Evolutionary conservation across 805 yeast species (phyloP), one percentile per base, ranked within the genome.

Genomic region (Kodamaea neixiangensis): DNA sequence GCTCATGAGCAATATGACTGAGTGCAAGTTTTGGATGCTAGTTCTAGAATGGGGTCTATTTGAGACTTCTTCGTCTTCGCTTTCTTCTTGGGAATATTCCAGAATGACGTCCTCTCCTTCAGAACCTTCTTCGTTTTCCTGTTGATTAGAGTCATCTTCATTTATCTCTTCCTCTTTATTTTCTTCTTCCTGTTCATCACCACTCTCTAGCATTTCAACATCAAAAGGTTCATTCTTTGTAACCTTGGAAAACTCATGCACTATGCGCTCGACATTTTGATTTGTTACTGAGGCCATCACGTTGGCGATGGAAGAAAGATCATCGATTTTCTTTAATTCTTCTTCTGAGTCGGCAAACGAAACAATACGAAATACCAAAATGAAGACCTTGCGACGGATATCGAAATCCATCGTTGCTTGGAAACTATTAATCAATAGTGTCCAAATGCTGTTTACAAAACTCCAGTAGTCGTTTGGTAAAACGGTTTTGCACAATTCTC

Each of bases 381-480:
- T 66, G 18, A 87, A 66, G 1, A 79, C 80, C 47, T 79, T 73
- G 48, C 83, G 75, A 56, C 94, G 78, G 6, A 87, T 73, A 13
- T 79, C 80, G 54, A 76, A 81, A 52, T 87, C 89, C 61, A 87
- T 85, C 0, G 93, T 78, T 2, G 93, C 83, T 33, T 87, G 83
- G 59, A 85, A 89, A 7, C 88, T 77, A 53, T 80, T 82, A 9
- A 87, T 64, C 47, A 89, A 60, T 3, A 84, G 56, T 0, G 81
- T 76, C 63, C 84, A 79, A 3, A 83, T 61, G 7, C 73, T 72
- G 42, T 68, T 68, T 5, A 78, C 69, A 60, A 86, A 81, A 1
- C 52, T 53, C 56, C 61, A 57, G 50, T 63, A 70, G 1, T 58
- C 55, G 2, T 47, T 47, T 1, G 65, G 52, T 11, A 61, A 58